Evolutionary conservation across 495 filamentous ascomycete species (phyloP).

Genomic region (Parathielavia hyrcaniae): DNA sequence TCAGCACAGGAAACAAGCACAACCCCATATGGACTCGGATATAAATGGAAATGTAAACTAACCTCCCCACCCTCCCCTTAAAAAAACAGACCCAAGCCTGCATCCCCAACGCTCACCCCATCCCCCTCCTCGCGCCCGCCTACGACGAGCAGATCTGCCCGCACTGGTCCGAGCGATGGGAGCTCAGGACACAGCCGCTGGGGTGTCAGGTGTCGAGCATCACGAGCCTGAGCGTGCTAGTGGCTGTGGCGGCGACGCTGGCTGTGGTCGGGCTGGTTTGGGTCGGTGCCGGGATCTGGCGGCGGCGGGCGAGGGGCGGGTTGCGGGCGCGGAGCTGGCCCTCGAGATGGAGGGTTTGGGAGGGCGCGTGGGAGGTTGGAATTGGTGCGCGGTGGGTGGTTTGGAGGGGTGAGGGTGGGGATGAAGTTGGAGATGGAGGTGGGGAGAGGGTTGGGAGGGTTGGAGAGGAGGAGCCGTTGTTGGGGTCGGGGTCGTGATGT

Average conservation of each 20-base stretch:
- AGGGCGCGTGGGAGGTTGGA: background rate
- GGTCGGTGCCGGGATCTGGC: conserved; percentile 3
- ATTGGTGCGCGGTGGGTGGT: background rate
- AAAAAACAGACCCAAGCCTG: conserved; percentile 47
- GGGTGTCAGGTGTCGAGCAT: conserved; percentile 50
- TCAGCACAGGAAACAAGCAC: no score
- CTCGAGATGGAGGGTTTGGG: background rate
- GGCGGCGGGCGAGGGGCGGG: background rate
- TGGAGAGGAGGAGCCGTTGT: background rate
- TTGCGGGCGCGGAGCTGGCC: background rate
- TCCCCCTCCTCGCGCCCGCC: conserved; percentile 43
- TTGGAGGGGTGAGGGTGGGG: background rate
- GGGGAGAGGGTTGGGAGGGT: background rate
- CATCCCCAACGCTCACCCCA: conserved; percentile 39
- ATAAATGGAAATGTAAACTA: no score
- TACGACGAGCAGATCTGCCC: conserved; percentile 43
- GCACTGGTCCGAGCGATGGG: conserved; percentile 45
- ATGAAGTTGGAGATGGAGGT: background rate
- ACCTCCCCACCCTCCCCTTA: no score
- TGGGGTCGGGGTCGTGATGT: background rate
- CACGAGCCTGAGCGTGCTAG: conserved; percentile 40
- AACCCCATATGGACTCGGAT: no score
- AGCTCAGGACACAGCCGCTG: conserved; percentile 44
- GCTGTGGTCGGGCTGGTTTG: conserved; percentile 30
- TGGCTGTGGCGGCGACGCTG: conserved; percentile 37